Evolutionary conservation across 2,329 filamentous ascomycete species (phyloP), one percentile per base, ranked within the genome.

Genomic region (Aspergillus udagawae): DNA sequence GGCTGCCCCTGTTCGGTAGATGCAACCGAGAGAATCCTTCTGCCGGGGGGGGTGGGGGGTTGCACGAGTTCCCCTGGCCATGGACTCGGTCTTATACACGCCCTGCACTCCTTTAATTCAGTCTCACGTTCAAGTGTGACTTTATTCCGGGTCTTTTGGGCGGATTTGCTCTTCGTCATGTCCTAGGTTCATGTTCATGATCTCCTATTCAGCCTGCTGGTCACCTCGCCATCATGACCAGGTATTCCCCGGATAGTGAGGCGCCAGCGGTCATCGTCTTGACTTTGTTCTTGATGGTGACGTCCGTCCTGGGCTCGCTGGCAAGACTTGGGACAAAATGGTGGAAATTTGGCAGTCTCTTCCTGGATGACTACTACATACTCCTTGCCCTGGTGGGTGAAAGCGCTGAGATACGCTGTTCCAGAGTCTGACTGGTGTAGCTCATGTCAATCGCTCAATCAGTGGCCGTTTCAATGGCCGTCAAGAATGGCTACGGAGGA

Each of bases 281-380:
- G 20, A 63, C 66, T 14, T 70, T 65, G 67, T 67, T 68, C 44
- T 55, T 71, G 44, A 56, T 70, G 44, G 65, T 66, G 12, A 62
- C 68, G 7, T 55, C 62, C 4, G 60, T 66, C 45, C 49, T 69
- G 14, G 63, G 65, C 28, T 62, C 69, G 2, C 52, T 64, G 12
- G 63, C 64, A 45, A 61, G 68, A 3, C 42, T 70, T 2, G 63
- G 65, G 3, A 65, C 63, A 4, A 70, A 69, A 49, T 54, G 61
- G 20, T 64, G 62, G 42, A 63, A 68, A 21, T 64, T 62, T 51
- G 62, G 64, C 41, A 65, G 61, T 27, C 58, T 65, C 29, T 62
- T 59, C 3, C 41, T 50, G 2, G 68, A 70, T 51, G 67, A 70
- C 54, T 61, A 58, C 42, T 41, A 65, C 6, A 60, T 63, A 7